Evolutionary conservation across 139 green algal genomes (phyloP).

Genomic region (Edaphochlamys debaryana): DNA sequence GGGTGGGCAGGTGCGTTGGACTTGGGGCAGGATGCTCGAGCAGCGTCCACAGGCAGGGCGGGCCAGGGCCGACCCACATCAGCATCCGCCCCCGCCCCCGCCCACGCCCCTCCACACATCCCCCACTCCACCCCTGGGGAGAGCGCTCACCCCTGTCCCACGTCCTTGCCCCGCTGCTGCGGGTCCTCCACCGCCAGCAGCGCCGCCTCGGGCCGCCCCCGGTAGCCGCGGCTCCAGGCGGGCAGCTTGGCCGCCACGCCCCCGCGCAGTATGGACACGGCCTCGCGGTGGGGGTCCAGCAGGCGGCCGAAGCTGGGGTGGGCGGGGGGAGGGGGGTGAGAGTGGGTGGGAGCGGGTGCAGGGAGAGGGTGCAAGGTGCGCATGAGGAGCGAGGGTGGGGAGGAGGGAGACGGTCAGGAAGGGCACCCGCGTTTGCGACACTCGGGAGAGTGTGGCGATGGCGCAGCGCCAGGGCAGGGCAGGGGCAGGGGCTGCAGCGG

Average conservation of each 20-base stretch:
- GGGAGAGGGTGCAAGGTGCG: too few species aligned
- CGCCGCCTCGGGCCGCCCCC: not conserved
- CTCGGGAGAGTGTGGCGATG: too few species aligned
- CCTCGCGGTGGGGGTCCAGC: constrained; percentile 62
- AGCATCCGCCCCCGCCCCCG: not conserved
- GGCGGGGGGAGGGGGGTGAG: not conserved
- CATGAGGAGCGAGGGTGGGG: too few species aligned
- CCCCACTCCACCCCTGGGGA: not conserved
- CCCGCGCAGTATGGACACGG: constrained; percentile 65
- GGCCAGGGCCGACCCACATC: not conserved
- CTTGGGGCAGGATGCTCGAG: too few species aligned
- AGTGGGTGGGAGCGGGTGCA: not conserved
- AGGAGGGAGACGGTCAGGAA: too few species aligned
- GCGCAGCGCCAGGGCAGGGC: too few species aligned
- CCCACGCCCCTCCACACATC: not conserved
- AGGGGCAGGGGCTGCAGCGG: too few species aligned
- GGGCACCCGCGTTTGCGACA: too few species aligned
- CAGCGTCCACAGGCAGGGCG: not conserved
- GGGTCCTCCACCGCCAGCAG: constrained; percentile 14
- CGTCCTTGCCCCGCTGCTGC: constrained; percentile 25
- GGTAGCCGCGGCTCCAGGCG: constrained; percentile 44
- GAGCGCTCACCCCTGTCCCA: not conserved
- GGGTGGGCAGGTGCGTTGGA: too few species aligned
- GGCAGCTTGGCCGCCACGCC: constrained; percentile 64
- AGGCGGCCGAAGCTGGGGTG: not conserved